A percentile compares a stretch with the other conserved stretches of the same genome.
These are phyloP conservation scores for Stropharia rugosoannulata DNA, from an alignment of 768 basidiomycete genomes.

Conservation along the genomic window DNA sequence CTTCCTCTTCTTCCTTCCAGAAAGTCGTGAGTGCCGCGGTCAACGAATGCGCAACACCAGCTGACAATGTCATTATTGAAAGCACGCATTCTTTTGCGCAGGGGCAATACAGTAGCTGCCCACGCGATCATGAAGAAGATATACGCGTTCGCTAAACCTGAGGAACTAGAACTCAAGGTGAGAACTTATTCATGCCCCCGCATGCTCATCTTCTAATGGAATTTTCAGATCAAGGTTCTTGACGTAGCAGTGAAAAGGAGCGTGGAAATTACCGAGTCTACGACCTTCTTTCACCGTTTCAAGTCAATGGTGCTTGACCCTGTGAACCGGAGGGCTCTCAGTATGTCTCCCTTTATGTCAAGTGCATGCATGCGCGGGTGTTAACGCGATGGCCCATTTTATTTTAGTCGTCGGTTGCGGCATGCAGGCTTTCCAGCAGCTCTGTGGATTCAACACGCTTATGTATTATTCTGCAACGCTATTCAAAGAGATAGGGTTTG, in stretches of 20 bases:
- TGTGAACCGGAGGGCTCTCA: constrained; percentile 66
- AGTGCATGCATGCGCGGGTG: background rate
- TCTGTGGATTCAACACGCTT: constrained; percentile 83
- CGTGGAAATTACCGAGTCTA: constrained; percentile 59
- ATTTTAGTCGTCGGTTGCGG: constrained; percentile 69
- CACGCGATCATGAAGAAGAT: constrained; percentile 58
- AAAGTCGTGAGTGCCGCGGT: constrained; percentile 57
- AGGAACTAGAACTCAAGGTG: constrained; percentile 69
- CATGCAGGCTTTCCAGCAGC: constrained; percentile 81
- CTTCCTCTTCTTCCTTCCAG: constrained; percentile 66
- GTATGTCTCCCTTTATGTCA: constrained; percentile 36
- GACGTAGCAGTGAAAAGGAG: constrained; percentile 59
- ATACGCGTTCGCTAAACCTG: constrained; percentile 62
- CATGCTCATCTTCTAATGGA: background rate
- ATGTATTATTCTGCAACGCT: constrained; percentile 77
- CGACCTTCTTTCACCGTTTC: constrained; percentile 57
- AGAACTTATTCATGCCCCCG: background rate
- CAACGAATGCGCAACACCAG: background rate
- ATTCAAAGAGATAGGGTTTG: constrained; percentile 78
- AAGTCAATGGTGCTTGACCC: constrained; percentile 54
- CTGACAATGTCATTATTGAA: background rate
- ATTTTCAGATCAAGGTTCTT: constrained; percentile 53
- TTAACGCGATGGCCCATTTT: background rate
- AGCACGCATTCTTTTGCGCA: constrained; percentile 64
- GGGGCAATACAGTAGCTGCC: constrained; percentile 50